Percentiles rank a stretch among this genome's conserved stretches.
Evolutionary conservation across 2,329 filamentous ascomycete species (phyloP).

Genomic region (Cladosporium sphaerospermum): DNA sequence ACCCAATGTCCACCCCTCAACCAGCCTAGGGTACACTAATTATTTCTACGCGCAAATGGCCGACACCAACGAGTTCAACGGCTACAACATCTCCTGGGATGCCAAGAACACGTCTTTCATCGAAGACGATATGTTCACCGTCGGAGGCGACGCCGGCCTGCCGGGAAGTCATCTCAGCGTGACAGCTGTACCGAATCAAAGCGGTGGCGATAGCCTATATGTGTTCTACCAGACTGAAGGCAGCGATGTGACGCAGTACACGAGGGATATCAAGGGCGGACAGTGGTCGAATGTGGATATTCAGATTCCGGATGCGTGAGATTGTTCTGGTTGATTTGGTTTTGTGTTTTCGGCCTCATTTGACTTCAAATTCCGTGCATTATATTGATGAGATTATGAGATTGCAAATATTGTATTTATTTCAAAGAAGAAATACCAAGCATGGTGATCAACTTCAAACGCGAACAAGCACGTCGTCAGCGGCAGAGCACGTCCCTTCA

Average conservation of each 20-base stretch:
- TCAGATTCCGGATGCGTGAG: conserved; percentile 14
- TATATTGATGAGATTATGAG: background rate
- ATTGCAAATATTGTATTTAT: background rate
- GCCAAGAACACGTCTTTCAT: conserved; percentile 35
- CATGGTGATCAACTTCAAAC: too few species aligned
- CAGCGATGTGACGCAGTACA: conserved; percentile 12
- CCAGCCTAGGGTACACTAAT: conserved; percentile 38
- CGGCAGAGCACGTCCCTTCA: too few species aligned
- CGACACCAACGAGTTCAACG: conserved; percentile 30
- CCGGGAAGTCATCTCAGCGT: conserved; percentile 37
- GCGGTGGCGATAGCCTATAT: conserved; percentile 26
- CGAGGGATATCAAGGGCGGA: conserved; percentile 26
- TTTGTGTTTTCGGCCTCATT: background rate
- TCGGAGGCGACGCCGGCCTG: conserved; percentile 31
- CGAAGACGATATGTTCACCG: conserved; percentile 26
- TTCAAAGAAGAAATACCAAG: too few species aligned
- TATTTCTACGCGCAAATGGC: conserved; percentile 38
- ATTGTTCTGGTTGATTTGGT: too few species aligned
- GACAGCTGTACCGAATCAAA: conserved; percentile 29
- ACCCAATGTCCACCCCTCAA: conserved; percentile 33
- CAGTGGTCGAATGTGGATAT: conserved; percentile 22
- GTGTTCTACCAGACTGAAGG: conserved; percentile 31
- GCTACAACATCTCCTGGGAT: conserved; percentile 34
- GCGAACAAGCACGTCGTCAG: background rate
- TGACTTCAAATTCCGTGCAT: background rate